phyloP scores from a whole-genome alignment of 495 filamentous ascomycete genomes.

The Jackrogersella multiformis region DNA sequence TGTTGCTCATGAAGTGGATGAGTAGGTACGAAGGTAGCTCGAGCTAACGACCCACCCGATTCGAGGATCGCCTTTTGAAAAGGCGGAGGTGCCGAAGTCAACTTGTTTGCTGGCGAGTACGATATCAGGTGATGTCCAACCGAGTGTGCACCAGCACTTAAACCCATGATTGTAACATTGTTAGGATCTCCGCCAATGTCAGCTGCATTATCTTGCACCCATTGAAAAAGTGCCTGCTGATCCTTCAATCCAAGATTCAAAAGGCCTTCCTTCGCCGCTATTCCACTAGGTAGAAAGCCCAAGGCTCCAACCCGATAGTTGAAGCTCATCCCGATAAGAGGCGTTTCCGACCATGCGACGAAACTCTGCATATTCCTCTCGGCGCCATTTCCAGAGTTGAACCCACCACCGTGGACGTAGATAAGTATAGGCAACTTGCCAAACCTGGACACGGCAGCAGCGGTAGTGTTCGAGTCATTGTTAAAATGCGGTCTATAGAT shows the following conservation, averaged over 20 bases:
- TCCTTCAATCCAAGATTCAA: conserved; percentile 77
- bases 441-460: conserved; percentile 32
- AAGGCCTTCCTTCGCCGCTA: conserved; percentile 62
- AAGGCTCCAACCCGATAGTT: conserved; percentile 75
- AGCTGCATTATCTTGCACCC: conserved; percentile 68
- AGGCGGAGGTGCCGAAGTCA: conserved; percentile 48
- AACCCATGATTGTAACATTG: conserved; percentile 71
- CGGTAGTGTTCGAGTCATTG: conserved; percentile 36
- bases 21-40: conserved; percentile 64
- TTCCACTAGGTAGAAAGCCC: conserved; percentile 68
- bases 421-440: conserved; percentile 66
- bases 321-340: conserved; percentile 68
- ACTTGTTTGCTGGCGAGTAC: conserved; percentile 46
- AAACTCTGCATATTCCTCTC: conserved; percentile 62
- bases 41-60: conserved; percentile 69
- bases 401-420: conserved; percentile 66
- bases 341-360: conserved; percentile 62
- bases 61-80: conserved; percentile 72
- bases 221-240: conserved; percentile 70
- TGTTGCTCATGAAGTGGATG: conserved; percentile 67
- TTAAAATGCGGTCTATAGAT: conserved; percentile 55
- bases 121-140: conserved; percentile 72
- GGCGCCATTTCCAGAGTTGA: conserved; percentile 56
- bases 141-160: conserved; percentile 74
- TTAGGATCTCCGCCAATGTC: conserved; percentile 70